These are phyloP conservation scores for Acacia concinna DNA, from an alignment of 331 rosid genomes.

Conservation along the genomic window DNA sequence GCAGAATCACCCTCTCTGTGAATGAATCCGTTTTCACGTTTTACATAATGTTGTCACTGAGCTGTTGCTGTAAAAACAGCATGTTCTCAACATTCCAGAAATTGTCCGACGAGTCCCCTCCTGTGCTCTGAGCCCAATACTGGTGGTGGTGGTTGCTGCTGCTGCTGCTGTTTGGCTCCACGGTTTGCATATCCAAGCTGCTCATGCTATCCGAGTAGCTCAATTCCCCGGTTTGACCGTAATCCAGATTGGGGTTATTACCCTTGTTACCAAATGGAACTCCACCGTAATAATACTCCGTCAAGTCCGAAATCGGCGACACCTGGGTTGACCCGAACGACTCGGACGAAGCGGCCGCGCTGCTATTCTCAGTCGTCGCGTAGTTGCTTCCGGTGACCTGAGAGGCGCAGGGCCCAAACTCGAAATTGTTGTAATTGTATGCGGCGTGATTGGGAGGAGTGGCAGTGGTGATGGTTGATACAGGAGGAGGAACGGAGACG, in stretches of 20 bases:
- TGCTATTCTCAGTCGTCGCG: conserved; percentile 62
- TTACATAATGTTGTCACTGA: conserved; percentile 43
- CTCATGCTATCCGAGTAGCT: conserved; percentile 35
- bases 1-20: not conserved
- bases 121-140: conserved; percentile 49
- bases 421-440: conserved; percentile 1
- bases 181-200: conserved; percentile 41
- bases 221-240: conserved; percentile 37
- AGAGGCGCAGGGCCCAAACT: not conserved
- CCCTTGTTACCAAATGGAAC: conserved; percentile 16
- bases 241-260: conserved; percentile 32
- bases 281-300: conserved; percentile 37
- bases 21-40: not conserved
- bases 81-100: conserved; percentile 69
- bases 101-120: conserved; percentile 56
- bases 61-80: conserved; percentile 70
- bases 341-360: conserved; percentile 67
- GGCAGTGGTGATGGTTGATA: not conserved
- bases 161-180: conserved; percentile 40
- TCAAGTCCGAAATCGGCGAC: conserved; percentile 62
- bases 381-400: conserved; percentile 40
- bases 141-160: not conserved
- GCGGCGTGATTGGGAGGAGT: not conserved
- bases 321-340: conserved; percentile 70
- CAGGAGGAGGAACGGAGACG: not conserved